phyloP scores from a whole-genome alignment of 257 asterid species.

The Plantago ovata region DNA sequence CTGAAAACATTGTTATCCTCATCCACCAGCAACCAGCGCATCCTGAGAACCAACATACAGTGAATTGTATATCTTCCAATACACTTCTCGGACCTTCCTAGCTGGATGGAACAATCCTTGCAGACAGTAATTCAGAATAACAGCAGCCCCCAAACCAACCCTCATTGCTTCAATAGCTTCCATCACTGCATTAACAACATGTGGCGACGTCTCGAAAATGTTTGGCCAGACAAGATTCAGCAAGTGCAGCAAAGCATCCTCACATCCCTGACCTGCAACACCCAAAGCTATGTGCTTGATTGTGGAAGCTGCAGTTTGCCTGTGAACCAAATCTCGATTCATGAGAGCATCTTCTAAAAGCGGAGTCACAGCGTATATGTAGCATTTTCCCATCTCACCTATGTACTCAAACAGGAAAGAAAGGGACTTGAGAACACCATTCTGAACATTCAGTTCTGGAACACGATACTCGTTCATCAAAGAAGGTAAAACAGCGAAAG shows the following conservation, averaged over 20 bases:
- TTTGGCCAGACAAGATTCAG: slow-evolving; percentile 89
- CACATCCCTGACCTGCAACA: slow-evolving; percentile 88
- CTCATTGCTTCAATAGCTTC: slow-evolving; percentile 97
- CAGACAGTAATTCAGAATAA: slow-evolving; percentile 71
- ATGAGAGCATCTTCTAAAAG: slow-evolving; percentile 84
- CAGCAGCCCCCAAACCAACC: slow-evolving; percentile 80
- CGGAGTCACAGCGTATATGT: slow-evolving; percentile 89
- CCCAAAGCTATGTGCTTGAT: slow-evolving; percentile 91
- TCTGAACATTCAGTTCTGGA: slow-evolving; percentile 92
- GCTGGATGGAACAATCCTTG: slow-evolving; percentile 95
- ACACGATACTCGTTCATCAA: slow-evolving; percentile 86
- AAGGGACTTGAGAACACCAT: slow-evolving; percentile 79
- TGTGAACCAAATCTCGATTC: slow-evolving; percentile 81
- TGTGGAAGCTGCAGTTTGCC: slow-evolving; percentile 92
- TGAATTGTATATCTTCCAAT: slow-evolving; percentile 86
- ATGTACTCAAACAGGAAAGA: slow-evolving; percentile 84
- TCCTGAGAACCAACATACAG: slow-evolving; percentile 86
- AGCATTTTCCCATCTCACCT: slow-evolving; percentile 94
- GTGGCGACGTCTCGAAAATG: slow-evolving; percentile 88
- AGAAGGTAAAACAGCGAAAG: slow-evolving; percentile 82
- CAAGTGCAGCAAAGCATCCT: slow-evolving; percentile 75
- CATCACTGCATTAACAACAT: slow-evolving; percentile 80
- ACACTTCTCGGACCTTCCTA: slow-evolving; percentile 86
- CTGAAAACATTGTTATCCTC: too few species aligned
- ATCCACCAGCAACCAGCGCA: too few species aligned